A percentile compares a stretch with the other conserved stretches of the same genome.
Evolutionary conservation across 768 basidiomycete species (phyloP).

Genomic region (Coprinellus aureogranulatus): DNA sequence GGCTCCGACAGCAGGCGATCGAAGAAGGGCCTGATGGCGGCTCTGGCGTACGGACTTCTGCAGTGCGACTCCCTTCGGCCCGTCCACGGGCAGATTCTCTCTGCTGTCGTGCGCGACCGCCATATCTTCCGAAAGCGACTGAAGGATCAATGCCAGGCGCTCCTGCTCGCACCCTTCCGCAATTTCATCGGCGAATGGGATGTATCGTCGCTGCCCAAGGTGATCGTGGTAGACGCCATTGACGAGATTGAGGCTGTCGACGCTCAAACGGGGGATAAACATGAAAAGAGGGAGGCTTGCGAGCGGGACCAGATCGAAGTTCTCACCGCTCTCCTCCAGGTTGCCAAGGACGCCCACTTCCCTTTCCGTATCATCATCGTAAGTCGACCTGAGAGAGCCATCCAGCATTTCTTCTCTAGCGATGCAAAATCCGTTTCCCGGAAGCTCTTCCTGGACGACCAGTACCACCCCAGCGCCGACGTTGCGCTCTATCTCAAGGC

Average conservation of each 20-base stretch:
- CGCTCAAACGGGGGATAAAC: too few relatives aligned
- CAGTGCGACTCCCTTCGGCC: not conserved
- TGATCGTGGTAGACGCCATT: constrained; percentile 11
- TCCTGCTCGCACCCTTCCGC: not conserved
- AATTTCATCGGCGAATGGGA: too few relatives aligned
- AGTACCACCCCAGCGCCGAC: not conserved
- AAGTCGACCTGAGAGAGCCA: constrained; percentile 5
- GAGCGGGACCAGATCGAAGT: not conserved
- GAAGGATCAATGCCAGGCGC: not conserved
- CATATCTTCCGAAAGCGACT: not conserved
- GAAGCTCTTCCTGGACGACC: constrained; percentile 4
- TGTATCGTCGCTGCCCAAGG: not conserved
- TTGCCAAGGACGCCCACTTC: not conserved
- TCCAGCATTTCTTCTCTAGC: not conserved
- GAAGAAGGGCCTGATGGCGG: not conserved
- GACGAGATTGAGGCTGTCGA: constrained; percentile 6
- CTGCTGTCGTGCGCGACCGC: not conserved
- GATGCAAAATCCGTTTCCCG: not conserved
- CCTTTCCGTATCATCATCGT: constrained; percentile 6
- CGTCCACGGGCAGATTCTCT: not conserved
- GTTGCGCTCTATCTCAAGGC: constrained; percentile 2
- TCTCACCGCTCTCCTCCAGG: not conserved
- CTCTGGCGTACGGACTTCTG: not conserved
- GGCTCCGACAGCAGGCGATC: not conserved
- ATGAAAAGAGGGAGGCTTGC: too few relatives aligned